Base-by-base conservation (phyloP, 345 rosid species). In the Syzygium jambos region DNA sequence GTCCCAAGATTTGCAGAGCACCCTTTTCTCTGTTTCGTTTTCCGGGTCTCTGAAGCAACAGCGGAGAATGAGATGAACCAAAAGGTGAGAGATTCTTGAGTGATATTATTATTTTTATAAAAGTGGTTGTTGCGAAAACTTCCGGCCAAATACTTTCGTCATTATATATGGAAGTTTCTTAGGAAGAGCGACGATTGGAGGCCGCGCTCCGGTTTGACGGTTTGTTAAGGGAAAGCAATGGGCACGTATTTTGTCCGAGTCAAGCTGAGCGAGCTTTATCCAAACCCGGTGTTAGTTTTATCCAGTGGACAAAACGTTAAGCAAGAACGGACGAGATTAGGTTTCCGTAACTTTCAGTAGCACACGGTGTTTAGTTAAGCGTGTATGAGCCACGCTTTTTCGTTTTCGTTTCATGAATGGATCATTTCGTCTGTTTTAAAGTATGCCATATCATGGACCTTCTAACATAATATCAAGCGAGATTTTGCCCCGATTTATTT, bases 131-230 rank as follows among this genome's bases (percentile, higher is more conserved):
- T 43, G 6, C 46, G 46, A 43, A 43, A 43, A 6, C 46, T 43
- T 43, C 46, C 46, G 7, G 46, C 46, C 46, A 43, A 43, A 43
- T 43, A 43, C 46, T 43, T 34, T 38, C 41, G 41, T 43, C 46
- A 43, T 43, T 43, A 43, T 43, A 43, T 6, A 43, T 43, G 7
- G 46, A 43, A 43, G 46, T 43, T 43, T 43, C 46, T 56, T 56
- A 56, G 63, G n/a, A 23, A 56, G 6, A 10, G 3, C 1, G 63
- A 56, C 61, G 5, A 9, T 56, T 0, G 61, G 61, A 56, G n/a
- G n/a, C 61, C 61, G 3, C 5, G 1, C n/a, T 23, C 0, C 0
- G n/a, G 29, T 0, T 57, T 22, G 29, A 57, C 13, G 23, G 5
- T n/a, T 23, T 2, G 0, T 23, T 6, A 23, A 57, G 65, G 11